These are phyloP conservation scores for Arthrocladium fulminans DNA, from an alignment of 2,329 filamentous ascomycete genomes.

Conservation along the genomic window DNA sequence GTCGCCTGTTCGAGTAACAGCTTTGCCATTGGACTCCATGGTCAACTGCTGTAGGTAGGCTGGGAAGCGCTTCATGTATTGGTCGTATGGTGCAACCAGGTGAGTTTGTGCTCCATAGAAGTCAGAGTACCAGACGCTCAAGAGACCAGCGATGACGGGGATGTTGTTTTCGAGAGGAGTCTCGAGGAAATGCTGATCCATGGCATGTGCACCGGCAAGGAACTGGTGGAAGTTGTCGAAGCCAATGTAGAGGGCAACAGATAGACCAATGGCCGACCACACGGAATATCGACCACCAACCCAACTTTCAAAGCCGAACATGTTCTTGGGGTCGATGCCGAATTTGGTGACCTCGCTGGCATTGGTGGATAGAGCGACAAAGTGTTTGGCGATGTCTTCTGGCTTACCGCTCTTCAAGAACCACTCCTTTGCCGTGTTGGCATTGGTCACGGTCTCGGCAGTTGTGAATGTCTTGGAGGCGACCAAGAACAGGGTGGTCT, in stretches of 20 bases:
- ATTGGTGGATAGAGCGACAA: constrained; percentile 95
- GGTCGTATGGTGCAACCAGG: constrained; percentile 94
- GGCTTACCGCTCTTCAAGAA: constrained; percentile 84
- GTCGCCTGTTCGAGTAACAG: constrained; percentile 75
- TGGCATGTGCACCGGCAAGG: constrained; percentile 84
- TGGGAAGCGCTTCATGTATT: constrained; percentile 98
- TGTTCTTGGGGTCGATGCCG: constrained; percentile 96
- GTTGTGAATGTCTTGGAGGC: constrained; percentile 99
- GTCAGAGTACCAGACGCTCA: constrained; percentile 98
- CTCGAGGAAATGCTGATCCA: constrained; percentile 96
- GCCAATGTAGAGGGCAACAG: constrained; percentile 88
- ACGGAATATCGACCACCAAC: constrained; percentile 97
- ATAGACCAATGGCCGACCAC: constrained; percentile 96
- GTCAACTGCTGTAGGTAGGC: constrained; percentile 98
- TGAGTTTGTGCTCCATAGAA: constrained; percentile 98
- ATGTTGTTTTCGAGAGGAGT: constrained; percentile 92
- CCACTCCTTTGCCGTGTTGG: constrained; percentile 94
- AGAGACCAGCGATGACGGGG: constrained; percentile 76
- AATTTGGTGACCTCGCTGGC: constrained; percentile 94
- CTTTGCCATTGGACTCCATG: constrained; percentile 99
- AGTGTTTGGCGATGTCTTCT: constrained; percentile 85
- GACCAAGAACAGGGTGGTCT: constrained; percentile 97
- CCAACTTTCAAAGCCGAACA: constrained; percentile 99
- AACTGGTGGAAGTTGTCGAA: constrained; percentile 98
- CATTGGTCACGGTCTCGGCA: constrained; percentile 92